phyloP scores from a whole-genome alignment of 1,284 basidiomycete species.

The Coniferiporia sulphurascens region DNA sequence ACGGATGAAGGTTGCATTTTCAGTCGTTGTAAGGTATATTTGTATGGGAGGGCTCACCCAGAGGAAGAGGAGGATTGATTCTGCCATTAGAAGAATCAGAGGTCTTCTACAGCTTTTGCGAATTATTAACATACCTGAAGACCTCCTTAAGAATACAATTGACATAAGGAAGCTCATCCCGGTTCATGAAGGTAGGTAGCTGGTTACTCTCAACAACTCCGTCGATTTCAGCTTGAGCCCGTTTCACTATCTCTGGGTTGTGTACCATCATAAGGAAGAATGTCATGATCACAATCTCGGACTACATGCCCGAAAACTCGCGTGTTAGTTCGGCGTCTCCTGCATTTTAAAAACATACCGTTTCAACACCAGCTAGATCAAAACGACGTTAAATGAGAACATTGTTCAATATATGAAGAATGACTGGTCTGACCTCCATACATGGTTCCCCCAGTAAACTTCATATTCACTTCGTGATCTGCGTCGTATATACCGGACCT shows the following conservation, averaged over 20 bases:
- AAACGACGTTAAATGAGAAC: background rate
- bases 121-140: constrained; percentile 42
- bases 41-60: background rate
- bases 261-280: constrained; percentile 53
- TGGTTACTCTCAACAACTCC: constrained; percentile 53
- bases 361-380: constrained; percentile 13
- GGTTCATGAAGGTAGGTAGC: constrained; percentile 57
- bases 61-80: background rate
- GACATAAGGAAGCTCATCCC: constrained; percentile 55
- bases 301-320: constrained; percentile 27
- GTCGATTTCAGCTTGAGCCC: constrained; percentile 62
- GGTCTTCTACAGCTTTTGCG: background rate
- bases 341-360: background rate
- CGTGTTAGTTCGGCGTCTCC: too few species aligned
- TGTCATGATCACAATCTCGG: constrained; percentile 43
- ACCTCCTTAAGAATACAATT: constrained; percentile 59
- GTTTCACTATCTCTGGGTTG: constrained; percentile 44
- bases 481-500: background rate
- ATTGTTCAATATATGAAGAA: background rate
- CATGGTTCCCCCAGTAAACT: background rate
- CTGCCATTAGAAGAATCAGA: background rate
- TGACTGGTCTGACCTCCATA: background rate
- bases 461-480: background rate
- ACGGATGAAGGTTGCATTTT: background rate
- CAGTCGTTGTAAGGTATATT: background rate